Evolutionary conservation across 2,329 filamentous ascomycete species (phyloP).

Genomic region (Xenoacremonium recifei): DNA sequence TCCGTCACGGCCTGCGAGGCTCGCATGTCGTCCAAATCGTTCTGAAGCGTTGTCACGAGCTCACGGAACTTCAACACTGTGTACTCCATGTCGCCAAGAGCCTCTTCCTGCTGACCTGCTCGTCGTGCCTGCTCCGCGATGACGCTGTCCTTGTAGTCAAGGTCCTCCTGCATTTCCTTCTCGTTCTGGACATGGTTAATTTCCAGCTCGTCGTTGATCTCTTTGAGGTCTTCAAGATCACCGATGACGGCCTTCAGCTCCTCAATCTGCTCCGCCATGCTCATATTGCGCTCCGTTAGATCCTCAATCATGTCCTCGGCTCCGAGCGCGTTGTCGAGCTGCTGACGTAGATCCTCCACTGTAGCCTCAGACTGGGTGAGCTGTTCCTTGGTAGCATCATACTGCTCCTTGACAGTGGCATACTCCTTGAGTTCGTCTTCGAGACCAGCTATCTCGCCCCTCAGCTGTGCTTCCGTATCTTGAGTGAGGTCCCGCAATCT

Average conservation of each 20-base stretch:
- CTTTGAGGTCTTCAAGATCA: constrained; percentile 84
- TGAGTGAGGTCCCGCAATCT: constrained; percentile 83
- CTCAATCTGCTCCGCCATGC: constrained; percentile 77
- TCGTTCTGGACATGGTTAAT: constrained; percentile 90
- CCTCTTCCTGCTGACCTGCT: constrained; percentile 72
- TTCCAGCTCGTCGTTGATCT: constrained; percentile 93
- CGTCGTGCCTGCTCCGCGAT: constrained; percentile 79
- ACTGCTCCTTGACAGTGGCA: constrained; percentile 64
- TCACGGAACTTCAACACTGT: constrained; percentile 86
- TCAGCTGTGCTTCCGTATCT: constrained; percentile 78
- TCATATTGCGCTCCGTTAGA: constrained; percentile 82
- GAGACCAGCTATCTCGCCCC: constrained; percentile 70
- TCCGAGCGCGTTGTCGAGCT: constrained; percentile 83
- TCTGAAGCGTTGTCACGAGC: constrained; percentile 80
- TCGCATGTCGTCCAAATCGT: constrained; percentile 86
- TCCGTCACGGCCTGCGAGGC: constrained; percentile 91
- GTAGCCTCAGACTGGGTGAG: constrained; percentile 69
- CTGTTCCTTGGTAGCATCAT: constrained; percentile 69
- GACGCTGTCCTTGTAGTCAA: constrained; percentile 82
- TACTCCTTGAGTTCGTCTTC: constrained; percentile 72
- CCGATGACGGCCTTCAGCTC: constrained; percentile 79
- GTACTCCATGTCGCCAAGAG: constrained; percentile 85
- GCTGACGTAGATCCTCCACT: constrained; percentile 83
- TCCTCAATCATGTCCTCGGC: constrained; percentile 95
- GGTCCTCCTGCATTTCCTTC: constrained; percentile 90